Evolutionary conservation across 2,329 filamentous ascomycete species (phyloP).

Genomic region (Epichloe sp.): DNA sequence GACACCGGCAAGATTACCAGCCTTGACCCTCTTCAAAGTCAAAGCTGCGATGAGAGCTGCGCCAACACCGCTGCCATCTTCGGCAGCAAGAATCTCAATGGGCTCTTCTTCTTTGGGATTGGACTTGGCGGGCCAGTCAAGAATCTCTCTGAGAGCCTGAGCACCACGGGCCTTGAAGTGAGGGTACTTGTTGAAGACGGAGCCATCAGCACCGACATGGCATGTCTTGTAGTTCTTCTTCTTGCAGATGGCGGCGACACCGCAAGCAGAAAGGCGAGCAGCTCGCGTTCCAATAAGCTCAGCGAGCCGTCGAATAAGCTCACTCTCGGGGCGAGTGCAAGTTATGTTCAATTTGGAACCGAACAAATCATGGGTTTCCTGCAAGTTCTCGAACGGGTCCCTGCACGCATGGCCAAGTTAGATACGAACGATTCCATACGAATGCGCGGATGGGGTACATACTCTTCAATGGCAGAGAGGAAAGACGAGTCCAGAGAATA

Average conservation of each 20-base stretch:
- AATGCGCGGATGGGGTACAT: constrained; percentile 18
- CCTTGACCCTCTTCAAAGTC: constrained; percentile 50
- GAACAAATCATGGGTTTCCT: constrained; percentile 77
- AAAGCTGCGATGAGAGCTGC: constrained; percentile 81
- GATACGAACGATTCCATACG: neutral
- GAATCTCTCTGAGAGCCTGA: constrained; percentile 79
- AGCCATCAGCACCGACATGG: constrained; percentile 93
- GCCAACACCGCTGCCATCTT: constrained; percentile 95
- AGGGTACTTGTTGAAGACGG: constrained; percentile 98
- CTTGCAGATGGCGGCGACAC: constrained; percentile 89
- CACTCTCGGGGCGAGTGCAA: constrained; percentile 65
- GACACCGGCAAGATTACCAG: constrained; percentile 51
- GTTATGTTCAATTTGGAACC: constrained; percentile 58
- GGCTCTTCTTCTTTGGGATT: constrained; percentile 65
- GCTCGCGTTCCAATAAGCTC: constrained; percentile 93
- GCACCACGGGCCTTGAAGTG: constrained; percentile 93
- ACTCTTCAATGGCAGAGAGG: constrained; percentile 84
- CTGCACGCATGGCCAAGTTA: constrained; percentile 24
- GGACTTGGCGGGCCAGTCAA: constrained; percentile 74
- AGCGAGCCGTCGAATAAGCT: constrained; percentile 76
- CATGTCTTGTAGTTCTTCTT: constrained; percentile 84
- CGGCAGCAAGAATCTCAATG: constrained; percentile 74
- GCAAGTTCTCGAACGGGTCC: constrained; percentile 90
- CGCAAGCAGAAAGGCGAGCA: constrained; percentile 84
- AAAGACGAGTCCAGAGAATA: constrained; percentile 91